Evolutionary conservation across 2,329 filamentous ascomycete species (phyloP).

Genomic region (Cephalotrichum gorgonifer): DNA sequence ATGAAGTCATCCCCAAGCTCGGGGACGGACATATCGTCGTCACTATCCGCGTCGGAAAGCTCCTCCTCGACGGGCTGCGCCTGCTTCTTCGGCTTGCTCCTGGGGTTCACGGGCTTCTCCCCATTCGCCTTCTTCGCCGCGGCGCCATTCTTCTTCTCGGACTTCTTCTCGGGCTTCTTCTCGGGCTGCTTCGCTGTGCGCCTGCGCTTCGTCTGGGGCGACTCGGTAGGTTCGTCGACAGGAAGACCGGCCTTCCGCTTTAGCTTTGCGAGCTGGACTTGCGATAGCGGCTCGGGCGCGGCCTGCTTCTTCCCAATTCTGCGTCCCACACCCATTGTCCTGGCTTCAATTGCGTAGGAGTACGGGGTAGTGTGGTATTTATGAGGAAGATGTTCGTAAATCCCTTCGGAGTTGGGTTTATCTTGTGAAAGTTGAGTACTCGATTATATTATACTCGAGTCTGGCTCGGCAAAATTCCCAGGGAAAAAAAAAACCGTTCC

Average conservation of each 20-base stretch:
- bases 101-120: constrained; percentile 10
- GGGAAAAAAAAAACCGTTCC: constrained; percentile 15
- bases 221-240: constrained; percentile 45
- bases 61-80: constrained; percentile 20
- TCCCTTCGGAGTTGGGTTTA: background rate
- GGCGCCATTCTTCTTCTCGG: constrained; percentile 22
- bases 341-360: constrained; percentile 8
- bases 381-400: background rate
- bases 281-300: constrained; percentile 70
- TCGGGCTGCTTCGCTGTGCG: constrained; percentile 22
- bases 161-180: constrained; percentile 18
- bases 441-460: too few species aligned
- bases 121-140: constrained; percentile 20
- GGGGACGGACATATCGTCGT: constrained; percentile 28
- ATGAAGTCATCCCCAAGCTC: constrained; percentile 50
- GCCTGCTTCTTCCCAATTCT: constrained; percentile 97
- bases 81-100: constrained; percentile 19
- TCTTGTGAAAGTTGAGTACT: background rate
- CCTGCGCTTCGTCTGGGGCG: constrained; percentile 54
- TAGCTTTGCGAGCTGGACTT: constrained; percentile 63
- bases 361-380: background rate
- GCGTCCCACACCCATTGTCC: constrained; percentile 75
- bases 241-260: constrained; percentile 78
- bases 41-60: constrained; percentile 29
- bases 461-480: too few species aligned